Evolutionary conservation across 2,329 filamentous ascomycete species (phyloP), one percentile per base, ranked within the genome.

Genomic region (Hysterium pulicare): DNA sequence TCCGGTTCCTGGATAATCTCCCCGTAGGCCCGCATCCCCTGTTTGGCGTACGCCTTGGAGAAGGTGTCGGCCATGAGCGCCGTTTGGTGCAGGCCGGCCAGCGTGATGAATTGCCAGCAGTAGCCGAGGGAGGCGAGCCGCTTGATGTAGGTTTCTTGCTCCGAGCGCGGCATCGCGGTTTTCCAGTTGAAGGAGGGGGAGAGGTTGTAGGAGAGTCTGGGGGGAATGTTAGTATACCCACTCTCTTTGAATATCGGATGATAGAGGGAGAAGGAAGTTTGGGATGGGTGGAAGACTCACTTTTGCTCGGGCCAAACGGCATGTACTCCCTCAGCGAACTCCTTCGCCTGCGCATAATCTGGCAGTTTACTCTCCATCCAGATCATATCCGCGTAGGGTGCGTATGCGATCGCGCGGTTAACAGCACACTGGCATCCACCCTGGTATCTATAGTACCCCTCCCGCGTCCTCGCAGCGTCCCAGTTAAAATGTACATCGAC

Each of bases 81-180:
- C 3, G 89, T 96, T 49, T 89, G 95, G 77, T 98, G 93, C 64
- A 98, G 79, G 55, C 93, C 93, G 4, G 91, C 93, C 35, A 98
- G 82, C n/a, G 93, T 98, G 76, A 98, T 98, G 78, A 98, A 98
- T 71, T 98, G 93, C 93, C 93, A 98, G 81, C 89, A 95, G 81
- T 98, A 98, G 50, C 93, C 93, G 37, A 98, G 81, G 49, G 74
- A 62, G 47, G 84, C 90, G 31, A 98, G 86, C 32, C 93, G 87
- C 50, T 83, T 76, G 74, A 98, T 98, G 75, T 97, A 98, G 16
- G 93, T 98, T 74, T 95, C 89, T 73, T 98, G 93, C 68, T 97
- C 91, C 40, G 79, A 77, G 53, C 86, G 82, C 33, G 88, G 79
- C 90, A 96, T 96, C 58, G 91, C 93, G 45, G 90, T 79, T 77